Base-by-base conservation (phyloP, 805 yeast genomes). In the Suhomyces prunicola region DNA sequence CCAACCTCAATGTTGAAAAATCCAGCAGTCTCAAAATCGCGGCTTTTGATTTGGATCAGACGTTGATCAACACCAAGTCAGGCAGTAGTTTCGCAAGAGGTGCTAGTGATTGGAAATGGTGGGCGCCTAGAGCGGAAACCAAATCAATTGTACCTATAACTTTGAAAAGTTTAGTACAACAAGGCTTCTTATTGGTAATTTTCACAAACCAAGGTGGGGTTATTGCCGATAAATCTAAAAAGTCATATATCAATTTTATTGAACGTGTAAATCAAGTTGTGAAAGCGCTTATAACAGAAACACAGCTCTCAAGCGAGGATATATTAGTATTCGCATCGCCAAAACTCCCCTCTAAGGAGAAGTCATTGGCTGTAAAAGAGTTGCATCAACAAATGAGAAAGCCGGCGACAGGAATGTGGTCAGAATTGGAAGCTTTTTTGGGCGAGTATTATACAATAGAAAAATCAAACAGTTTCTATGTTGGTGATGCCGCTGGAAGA, bases 401-500 rank as follows among this genome's bases (percentile, higher is more conserved):
- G 63, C 99, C 99, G 0, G 70, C 71, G 4, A 65, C 61, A 1
- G 97, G 97, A 0, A 88, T 92, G 96, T 88, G 88, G 85, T 67
- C 76, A 0, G 79, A 76, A 48, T 72, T 88, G 33, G 54, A 60
- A 6, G 60, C 66, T 13, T 85, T 80, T 58, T 54, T 82, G 12
- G 53, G 60, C 13, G 47, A 55, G 41, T 60, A 63, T 2, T 56
- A 57, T 0, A 52, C 53, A 7, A 59, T 84, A 2, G 84, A 83
- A 59, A 48, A 64, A 47, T 69, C 64, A 0, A 57, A 68, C 8
- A 81, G 89, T 48, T 74, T 85, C 50, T 94, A 71, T 66, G 92
- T 91, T n/a, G 99, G 99, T 5, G 99, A 93, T 72, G 98, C 98
- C 0, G 98, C 97, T 6, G 99, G 98, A 0, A 75, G 98, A 50